Percentiles rank a stretch among this genome's conserved stretches.
Conservation (phyloP, 805 yeast genomes). For the Isabelozyma rhagii region DNA sequence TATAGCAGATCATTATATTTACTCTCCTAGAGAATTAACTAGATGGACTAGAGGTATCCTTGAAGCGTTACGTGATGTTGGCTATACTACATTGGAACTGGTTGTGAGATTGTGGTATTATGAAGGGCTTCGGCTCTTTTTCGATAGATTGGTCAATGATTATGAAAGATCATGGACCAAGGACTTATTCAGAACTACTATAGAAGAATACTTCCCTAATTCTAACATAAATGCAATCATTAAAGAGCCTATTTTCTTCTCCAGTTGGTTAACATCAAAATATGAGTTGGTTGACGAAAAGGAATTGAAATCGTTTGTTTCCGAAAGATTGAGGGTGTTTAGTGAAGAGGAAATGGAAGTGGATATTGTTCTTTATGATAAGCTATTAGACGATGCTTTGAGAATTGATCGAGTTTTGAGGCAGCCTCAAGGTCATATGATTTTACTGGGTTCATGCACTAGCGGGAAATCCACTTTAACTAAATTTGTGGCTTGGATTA, state of each 20-base stretch:
- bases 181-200: conserved; percentile 25
- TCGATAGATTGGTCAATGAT: conserved; percentile 58
- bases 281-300: conserved; percentile 54
- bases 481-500: conserved; percentile 88
- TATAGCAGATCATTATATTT: conserved; percentile 59
- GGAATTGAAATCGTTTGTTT: conserved; percentile 52
- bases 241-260: conserved; percentile 56
- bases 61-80: conserved; percentile 41
- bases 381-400: conserved; percentile 68
- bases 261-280: conserved; percentile 69
- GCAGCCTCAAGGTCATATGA: conserved; percentile 88
- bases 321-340: conserved; percentile 64
- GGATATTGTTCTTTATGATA: conserved; percentile 61
- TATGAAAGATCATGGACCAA: conserved; percentile 52
- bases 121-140: conserved; percentile 75
- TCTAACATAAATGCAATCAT: conserved; percentile 33
- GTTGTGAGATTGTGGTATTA: conserved; percentile 72
- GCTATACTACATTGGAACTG: conserved; percentile 33
- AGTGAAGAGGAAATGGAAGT: conserved; percentile 74
- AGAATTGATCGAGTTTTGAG: conserved; percentile 78
- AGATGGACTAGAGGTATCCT: conserved; percentile 81
- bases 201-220: conserved; percentile 44
- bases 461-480: conserved; percentile 78
- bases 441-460: conserved; percentile 77
- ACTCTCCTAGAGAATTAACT: conserved; percentile 88